phyloP scores from a whole-genome alignment of 1,139 yeast genomes.

The Saccharomyces hybrid region DNA sequence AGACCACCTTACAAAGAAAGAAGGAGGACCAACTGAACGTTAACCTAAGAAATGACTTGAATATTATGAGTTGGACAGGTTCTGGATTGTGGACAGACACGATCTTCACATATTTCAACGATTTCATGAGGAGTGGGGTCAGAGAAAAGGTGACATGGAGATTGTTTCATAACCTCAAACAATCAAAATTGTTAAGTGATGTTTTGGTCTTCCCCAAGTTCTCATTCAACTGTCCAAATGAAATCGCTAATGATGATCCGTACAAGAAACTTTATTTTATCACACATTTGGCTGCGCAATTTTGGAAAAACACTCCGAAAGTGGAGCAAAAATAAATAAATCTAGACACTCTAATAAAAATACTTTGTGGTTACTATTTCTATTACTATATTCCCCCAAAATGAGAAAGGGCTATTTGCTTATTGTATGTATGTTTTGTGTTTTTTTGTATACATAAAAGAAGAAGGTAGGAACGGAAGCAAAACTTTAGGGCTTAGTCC shows the following conservation, averaged over 20 bases:
- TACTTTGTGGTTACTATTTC: too few relatives aligned
- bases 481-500: neutral
- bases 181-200: constrained; percentile 66
- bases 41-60: constrained; percentile 44
- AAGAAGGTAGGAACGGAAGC: neutral
- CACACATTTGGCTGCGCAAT: constrained; percentile 24
- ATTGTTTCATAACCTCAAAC: constrained; percentile 56
- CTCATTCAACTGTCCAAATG: constrained; percentile 43
- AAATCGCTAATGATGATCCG: constrained; percentile 19
- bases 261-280: constrained; percentile 23
- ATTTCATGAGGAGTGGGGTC: constrained; percentile 39
- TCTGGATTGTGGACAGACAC: constrained; percentile 74
- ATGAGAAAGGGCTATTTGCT: neutral
- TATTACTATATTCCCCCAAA: too few relatives aligned
- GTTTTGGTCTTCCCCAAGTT: constrained; percentile 77
- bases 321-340: constrained; percentile 13
- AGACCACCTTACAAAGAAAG: constrained; percentile 46
- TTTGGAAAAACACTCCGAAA: constrained; percentile 29
- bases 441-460: neutral
- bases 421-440: neutral
- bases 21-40: constrained; percentile 30
- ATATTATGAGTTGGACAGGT: constrained; percentile 70
- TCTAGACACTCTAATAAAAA: too few relatives aligned
- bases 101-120: constrained; percentile 57
- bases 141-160: constrained; percentile 45